These are phyloP conservation scores for Vigna radiata DNA, from an alignment of 306 rosid genomes.

Conservation along the genomic window DNA sequence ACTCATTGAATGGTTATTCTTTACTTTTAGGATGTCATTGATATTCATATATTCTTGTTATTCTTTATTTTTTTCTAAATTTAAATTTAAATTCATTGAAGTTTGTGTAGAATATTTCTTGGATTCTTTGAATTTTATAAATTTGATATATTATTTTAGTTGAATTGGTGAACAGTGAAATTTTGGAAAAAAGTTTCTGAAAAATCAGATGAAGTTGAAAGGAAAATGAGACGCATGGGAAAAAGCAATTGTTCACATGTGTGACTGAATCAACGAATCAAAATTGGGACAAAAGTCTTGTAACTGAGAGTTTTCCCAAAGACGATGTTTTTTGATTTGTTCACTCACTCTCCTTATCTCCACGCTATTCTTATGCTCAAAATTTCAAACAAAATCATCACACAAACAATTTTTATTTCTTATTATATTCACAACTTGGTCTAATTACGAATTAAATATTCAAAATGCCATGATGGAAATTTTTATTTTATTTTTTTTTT, in stretches of 20 bases:
- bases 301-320: not conserved
- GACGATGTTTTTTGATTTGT: not conserved
- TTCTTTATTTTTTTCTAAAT: too few relatives aligned
- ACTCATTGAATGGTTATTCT: too few relatives aligned
- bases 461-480: not conserved
- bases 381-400: conserved; percentile 21
- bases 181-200: too few relatives aligned
- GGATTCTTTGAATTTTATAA: too few relatives aligned
- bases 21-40: too few relatives aligned
- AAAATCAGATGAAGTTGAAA: too few relatives aligned
- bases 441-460: not conserved
- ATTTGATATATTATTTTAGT: too few relatives aligned
- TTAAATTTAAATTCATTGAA: too few relatives aligned
- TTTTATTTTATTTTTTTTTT: not conserved
- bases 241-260: not conserved
- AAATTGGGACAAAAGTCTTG: conserved; percentile 1
- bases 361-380: not conserved
- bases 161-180: too few relatives aligned
- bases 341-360: not conserved
- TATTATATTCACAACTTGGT: not conserved
- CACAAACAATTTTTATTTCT: not conserved
- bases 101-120: too few relatives aligned
- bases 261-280: not conserved
- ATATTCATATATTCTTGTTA: too few relatives aligned
- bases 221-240: too few relatives aligned